phyloP scores from a whole-genome alignment of 495 filamentous ascomycete species.

The Xylaria sp. region DNA sequence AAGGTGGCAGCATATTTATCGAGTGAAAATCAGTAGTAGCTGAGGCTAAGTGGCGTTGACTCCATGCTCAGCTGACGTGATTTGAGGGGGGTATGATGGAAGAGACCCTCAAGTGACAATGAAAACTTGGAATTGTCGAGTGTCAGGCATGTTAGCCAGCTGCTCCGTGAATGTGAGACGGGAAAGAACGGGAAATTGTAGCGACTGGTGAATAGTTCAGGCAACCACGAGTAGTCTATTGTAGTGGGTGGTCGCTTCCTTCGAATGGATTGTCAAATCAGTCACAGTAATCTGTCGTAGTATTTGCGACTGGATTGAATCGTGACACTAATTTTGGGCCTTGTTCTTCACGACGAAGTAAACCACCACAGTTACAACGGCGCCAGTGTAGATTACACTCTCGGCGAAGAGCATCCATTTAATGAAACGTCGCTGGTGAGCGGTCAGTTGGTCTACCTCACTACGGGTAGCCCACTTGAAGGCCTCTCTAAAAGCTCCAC shows the following conservation, averaged over 20 bases:
- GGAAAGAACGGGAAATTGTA: background rate
- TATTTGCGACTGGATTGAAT: background rate
- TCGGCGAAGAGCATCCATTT: slow-evolving; percentile 35
- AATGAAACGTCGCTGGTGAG: slow-evolving; percentile 36
- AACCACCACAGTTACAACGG: slow-evolving; percentile 22
- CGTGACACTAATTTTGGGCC: background rate
- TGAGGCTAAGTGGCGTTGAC: background rate
- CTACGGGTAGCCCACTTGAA: slow-evolving; percentile 46
- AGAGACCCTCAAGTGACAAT: background rate
- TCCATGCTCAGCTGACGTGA: background rate
- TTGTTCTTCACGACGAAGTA: slow-evolving; percentile 23
- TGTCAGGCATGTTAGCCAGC: background rate
- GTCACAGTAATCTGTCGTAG: no score
- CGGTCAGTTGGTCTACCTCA: slow-evolving; percentile 39
- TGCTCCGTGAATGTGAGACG: background rate
- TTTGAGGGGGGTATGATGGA: background rate
- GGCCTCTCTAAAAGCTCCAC: slow-evolving; percentile 35
- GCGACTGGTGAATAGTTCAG: background rate
- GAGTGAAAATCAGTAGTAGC: background rate
- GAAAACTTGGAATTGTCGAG: background rate
- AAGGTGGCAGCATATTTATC: background rate
- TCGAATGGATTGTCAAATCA: background rate
- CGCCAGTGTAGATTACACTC: slow-evolving; percentile 26
- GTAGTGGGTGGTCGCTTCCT: background rate
- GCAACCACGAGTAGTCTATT: background rate